Base-by-base conservation (phyloP, 805 yeast species). In the Candida chauliodis region DNA sequence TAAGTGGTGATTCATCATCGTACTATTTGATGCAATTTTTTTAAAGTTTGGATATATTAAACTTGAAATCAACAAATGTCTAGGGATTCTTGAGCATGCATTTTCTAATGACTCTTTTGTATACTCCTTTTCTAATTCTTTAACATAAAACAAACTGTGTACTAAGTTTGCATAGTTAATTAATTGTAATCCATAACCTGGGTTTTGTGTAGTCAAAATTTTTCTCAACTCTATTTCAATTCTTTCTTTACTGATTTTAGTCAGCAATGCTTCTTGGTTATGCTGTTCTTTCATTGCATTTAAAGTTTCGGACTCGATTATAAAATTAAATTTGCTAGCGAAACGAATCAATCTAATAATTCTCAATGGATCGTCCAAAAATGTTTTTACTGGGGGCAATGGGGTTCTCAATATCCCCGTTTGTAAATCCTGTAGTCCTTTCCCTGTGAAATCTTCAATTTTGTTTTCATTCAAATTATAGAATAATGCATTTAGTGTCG, bases 291-390 rank as follows among this genome's bases (percentile, higher is more conserved):
- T 66, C 95, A 93, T 89, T 0, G 91, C 84, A 1, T 60, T 50
- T 22, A 76, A 53, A 0, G 90, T 78, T 0, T 70, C 73, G 0
- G 56, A 49, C 7, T 81, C 95, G 22, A 93, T 73, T 1, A 49
- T 49, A 53, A 90, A 93, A 34, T 77, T 70, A 52, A 84, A 87
- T 40, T 87, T 76, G 23, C 86, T 72, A 0, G 96, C 93, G 66
- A 93, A 93, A 48, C 99, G 68, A 19, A 93, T 76, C 40, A 93
- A 63, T 44, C 99, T 71, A 40, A 93, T 60, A 2, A 91, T 93
- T 42, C 99, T 73, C 42, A 93, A 71, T 1, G 99, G 99, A 59
- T 93, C 99, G 55, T 93, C 99, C 33, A 81, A 53, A 51, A 93
- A 93, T 1, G 99, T 93, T 51, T 83, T 78, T 28, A 72, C 56